phyloP scores from a whole-genome alignment of 306 rosid genomes.

The Rubus idaeus region DNA sequence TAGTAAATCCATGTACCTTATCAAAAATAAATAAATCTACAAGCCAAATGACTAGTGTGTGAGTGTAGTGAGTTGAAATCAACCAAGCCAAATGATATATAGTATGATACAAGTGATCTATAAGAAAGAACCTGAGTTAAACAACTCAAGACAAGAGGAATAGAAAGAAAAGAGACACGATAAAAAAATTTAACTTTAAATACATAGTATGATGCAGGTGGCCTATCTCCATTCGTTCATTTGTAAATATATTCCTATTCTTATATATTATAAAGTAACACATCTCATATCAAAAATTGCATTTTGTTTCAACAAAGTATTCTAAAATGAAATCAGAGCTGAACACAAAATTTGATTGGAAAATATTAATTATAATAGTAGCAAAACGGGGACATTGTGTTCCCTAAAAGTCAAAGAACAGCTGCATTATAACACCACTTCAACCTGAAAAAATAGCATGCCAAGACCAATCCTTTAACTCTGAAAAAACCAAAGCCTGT shows the following conservation, averaged over 20 bases:
- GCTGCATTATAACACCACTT: background rate
- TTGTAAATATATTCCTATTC: background rate
- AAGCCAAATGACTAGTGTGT: no score
- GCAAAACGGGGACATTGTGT: background rate
- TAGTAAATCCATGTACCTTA: background rate
- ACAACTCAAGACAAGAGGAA: background rate
- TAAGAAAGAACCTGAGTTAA: background rate
- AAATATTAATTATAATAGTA: background rate
- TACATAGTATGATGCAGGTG: background rate
- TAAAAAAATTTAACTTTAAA: background rate
- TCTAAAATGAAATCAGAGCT: background rate
- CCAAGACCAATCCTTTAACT: background rate
- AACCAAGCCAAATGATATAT: conserved; percentile 6
- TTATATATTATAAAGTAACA: background rate
- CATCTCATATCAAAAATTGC: background rate
- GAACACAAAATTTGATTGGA: background rate
- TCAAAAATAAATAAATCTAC: background rate
- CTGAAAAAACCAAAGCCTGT: background rate
- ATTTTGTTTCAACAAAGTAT: background rate
- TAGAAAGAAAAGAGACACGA: background rate
- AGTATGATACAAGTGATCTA: background rate
- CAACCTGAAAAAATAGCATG: background rate
- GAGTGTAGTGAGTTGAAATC: background rate
- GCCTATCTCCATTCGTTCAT: background rate
- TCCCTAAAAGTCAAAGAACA: background rate